A percentile compares a stretch with the other conserved stretches of the same genome.
Evolutionary conservation across 129 eudicot genomes (phyloP).

Genomic region (Oenanthe sinensis): DNA sequence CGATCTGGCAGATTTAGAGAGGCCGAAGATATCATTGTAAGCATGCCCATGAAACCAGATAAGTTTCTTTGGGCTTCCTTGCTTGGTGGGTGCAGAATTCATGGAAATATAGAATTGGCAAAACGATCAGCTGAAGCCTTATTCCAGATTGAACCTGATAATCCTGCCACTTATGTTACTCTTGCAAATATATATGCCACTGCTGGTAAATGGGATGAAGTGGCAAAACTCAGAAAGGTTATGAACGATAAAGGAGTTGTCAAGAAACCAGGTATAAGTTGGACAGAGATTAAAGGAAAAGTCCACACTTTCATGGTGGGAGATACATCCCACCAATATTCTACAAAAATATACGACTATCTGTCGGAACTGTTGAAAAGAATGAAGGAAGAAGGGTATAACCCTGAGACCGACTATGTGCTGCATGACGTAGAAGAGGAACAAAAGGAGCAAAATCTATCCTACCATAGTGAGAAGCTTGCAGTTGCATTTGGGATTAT

Average conservation of each 20-base stretch:
- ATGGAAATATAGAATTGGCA: background rate
- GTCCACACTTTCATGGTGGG: slow-evolving; percentile 50
- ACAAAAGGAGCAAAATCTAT: slow-evolving; percentile 1
- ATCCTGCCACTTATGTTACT: slow-evolving; percentile 30
- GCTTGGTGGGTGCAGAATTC: background rate
- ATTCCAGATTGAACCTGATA: background rate
- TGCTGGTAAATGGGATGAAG: slow-evolving; percentile 60
- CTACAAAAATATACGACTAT: background rate
- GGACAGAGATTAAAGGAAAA: slow-evolving; percentile 48
- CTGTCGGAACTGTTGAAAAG: background rate
- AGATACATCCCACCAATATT: slow-evolving; percentile 31
- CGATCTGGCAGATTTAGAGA: background rate
- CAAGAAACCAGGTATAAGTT: slow-evolving; percentile 51
- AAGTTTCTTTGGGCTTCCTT: background rate
- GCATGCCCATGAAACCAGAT: background rate
- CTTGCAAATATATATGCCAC: slow-evolving; percentile 63
- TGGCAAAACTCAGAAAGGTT: slow-evolving; percentile 31
- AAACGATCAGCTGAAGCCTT: background rate
- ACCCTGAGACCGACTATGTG: background rate
- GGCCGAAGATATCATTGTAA: background rate
- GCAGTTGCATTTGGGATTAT: slow-evolving; percentile 3
- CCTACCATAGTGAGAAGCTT: slow-evolving; percentile 1
- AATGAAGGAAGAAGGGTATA: background rate
- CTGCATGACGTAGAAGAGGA: background rate
- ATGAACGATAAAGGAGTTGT: background rate